A percentile compares a stretch with the other conserved stretches of the same genome.
Evolutionary conservation across 1,284 basidiomycete species (phyloP).

Genomic region (Trichosporon sp.): DNA sequence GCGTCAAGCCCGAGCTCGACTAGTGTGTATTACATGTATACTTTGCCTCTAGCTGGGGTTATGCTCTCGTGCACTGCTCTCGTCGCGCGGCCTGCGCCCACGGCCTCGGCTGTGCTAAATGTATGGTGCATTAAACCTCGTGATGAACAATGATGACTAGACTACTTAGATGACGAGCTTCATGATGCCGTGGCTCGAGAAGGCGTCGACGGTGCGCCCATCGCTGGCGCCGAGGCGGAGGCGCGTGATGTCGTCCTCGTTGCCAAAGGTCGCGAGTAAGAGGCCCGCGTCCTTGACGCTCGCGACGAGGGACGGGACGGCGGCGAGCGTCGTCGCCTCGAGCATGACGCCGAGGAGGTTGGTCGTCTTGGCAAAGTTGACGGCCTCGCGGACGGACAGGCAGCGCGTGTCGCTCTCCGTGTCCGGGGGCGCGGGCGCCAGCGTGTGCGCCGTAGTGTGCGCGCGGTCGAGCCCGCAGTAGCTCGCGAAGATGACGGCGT

Average conservation of each 20-base stretch:
- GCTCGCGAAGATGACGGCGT: slow-evolving; percentile 92
- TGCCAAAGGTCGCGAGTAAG: slow-evolving; percentile 73
- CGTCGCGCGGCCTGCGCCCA: too few species aligned
- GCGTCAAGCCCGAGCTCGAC: slow-evolving; percentile 58
- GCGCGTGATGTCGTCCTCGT: slow-evolving; percentile 51
- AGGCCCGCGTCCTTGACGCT: slow-evolving; percentile 84
- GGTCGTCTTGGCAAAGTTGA: slow-evolving; percentile 89
- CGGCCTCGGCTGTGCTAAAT: too few species aligned
- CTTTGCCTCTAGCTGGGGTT: too few species aligned
- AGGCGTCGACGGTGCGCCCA: slow-evolving; percentile 47
- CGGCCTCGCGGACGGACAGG: slow-evolving; percentile 78
- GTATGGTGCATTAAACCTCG: too few species aligned
- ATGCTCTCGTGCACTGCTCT: too few species aligned
- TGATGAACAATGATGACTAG: too few species aligned
- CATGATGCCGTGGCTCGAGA: slow-evolving; percentile 36
- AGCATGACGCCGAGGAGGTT: slow-evolving; percentile 91
- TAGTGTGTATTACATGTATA: slow-evolving; percentile 1
- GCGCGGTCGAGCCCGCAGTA: slow-evolving; percentile 66
- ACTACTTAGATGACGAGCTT: slow-evolving; percentile 34
- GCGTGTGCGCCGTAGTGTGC: slow-evolving; percentile 9
- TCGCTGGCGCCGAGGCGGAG: slow-evolving; percentile 39
- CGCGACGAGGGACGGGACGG: slow-evolving; percentile 76
- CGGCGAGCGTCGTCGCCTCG: slow-evolving; percentile 73
- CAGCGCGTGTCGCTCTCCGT: slow-evolving; percentile 55
- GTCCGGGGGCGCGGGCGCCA: slow-evolving; percentile 46